phyloP scores from a whole-genome alignment of 768 basidiomycete species.

The Tubosaeta sp. region DNA sequence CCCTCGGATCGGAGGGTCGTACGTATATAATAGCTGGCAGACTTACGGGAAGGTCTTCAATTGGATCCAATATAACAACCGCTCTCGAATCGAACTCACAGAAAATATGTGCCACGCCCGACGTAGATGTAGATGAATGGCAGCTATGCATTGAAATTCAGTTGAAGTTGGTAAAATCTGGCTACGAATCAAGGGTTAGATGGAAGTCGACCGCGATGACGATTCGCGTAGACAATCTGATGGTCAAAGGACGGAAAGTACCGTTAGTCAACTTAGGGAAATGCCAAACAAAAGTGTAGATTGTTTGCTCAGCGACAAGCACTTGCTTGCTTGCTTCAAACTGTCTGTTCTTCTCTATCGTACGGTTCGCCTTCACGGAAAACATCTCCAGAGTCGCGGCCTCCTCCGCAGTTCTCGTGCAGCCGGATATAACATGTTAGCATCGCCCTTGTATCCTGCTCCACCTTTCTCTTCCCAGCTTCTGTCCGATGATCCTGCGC shows the following conservation, averaged over 20 bases:
- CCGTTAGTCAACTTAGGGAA: no score
- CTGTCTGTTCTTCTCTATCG: slow-evolving; percentile 15
- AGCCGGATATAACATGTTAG: slow-evolving; percentile 51
- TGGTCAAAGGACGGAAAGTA: no score
- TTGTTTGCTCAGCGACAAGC: not conserved
- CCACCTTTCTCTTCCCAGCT: slow-evolving; percentile 50
- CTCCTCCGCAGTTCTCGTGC: slow-evolving; percentile 1
- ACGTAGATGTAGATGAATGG: not conserved
- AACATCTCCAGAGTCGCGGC: slow-evolving; percentile 1
- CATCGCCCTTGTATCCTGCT: slow-evolving; percentile 55
- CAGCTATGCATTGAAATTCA: no score
- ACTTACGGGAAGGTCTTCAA: not conserved
- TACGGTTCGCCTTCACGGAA: slow-evolving; percentile 5
- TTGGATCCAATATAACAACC: not conserved
- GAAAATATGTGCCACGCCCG: not conserved
- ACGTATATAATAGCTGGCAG: not conserved
- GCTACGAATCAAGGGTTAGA: no score
- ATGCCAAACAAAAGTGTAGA: not conserved
- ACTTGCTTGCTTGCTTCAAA: slow-evolving; percentile 1
- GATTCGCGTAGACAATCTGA: no score
- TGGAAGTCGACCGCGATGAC: no score
- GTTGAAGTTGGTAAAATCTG: no score
- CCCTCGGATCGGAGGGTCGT: not conserved
- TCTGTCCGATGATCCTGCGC: slow-evolving; percentile 46
- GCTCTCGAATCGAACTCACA: no score